Percentiles rank a stretch among this genome's conserved stretches.
These are phyloP conservation scores for Colletotrichum tamarilloi DNA, from an alignment of 2,329 filamentous ascomycete species.

Conservation along the genomic window DNA sequence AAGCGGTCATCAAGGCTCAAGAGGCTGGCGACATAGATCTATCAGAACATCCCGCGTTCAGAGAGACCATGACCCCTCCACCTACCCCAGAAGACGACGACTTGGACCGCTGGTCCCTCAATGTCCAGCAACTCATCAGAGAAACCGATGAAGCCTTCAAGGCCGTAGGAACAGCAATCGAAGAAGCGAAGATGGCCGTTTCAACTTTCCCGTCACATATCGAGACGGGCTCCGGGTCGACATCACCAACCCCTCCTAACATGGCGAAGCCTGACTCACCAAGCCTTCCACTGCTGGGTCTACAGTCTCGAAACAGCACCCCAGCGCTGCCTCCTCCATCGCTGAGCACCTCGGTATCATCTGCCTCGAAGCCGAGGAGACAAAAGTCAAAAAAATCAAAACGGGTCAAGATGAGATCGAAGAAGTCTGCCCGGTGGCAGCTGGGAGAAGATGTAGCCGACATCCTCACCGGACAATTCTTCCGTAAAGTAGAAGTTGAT, in stretches of 20 bases:
- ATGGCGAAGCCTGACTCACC: constrained; percentile 27
- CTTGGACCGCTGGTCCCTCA: constrained; percentile 45
- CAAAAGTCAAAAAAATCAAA: constrained; percentile 53
- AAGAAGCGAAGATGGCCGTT: constrained; percentile 48
- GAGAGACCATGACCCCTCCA: constrained; percentile 14
- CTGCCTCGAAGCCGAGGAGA: constrained; percentile 50
- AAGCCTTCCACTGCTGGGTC: constrained; percentile 33
- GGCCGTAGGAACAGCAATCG: constrained; percentile 54
- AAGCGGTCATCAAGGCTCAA: constrained; percentile 8
- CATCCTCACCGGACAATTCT: constrained; percentile 64
- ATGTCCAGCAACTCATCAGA: constrained; percentile 57
- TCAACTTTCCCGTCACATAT: constrained; percentile 26
- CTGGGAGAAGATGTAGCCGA: constrained; percentile 68
- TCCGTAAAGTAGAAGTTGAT: constrained; percentile 66
- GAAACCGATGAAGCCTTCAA: constrained; percentile 64
- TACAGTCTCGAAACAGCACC: constrained; percentile 37
- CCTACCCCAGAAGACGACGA: constrained; percentile 11
- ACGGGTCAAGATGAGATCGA: constrained; percentile 38
- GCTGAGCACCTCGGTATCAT: constrained; percentile 45
- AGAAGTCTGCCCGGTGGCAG: constrained; percentile 59
- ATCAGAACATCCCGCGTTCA: constrained; percentile 15
- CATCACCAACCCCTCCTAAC: constrained; percentile 29
- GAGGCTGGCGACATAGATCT: constrained; percentile 22
- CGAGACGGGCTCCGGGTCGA: not conserved
- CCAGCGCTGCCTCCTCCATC: constrained; percentile 40